phyloP scores from a whole-genome alignment of 1,139 yeast species.

The Debaryomyces udenii region DNA sequence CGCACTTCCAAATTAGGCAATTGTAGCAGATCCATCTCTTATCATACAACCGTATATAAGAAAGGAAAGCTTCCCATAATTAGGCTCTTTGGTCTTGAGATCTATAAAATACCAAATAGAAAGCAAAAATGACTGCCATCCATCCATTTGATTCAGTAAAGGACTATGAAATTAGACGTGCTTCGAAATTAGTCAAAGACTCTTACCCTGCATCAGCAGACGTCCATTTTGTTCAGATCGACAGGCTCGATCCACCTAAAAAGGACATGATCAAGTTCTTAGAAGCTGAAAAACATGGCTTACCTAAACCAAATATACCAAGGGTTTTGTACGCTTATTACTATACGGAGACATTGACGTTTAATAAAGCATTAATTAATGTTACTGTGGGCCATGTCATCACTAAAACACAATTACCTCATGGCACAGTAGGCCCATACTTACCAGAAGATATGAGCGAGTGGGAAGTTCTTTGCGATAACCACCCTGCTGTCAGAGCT shows the following conservation, averaged over 20 bases:
- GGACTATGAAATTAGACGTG: slow-evolving; percentile 64
- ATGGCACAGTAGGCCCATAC: slow-evolving; percentile 73
- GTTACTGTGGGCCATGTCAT: slow-evolving; percentile 65
- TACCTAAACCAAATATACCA: slow-evolving; percentile 56
- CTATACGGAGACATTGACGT: slow-evolving; percentile 57
- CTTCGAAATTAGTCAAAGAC: slow-evolving; percentile 66
- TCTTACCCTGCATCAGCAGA: slow-evolving; percentile 48
- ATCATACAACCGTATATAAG: slow-evolving; percentile 1
- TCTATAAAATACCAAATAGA: not conserved
- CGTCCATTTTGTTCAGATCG: slow-evolving; percentile 74
- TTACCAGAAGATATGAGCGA: slow-evolving; percentile 68
- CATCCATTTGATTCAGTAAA: slow-evolving; percentile 73
- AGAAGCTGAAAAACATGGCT: slow-evolving; percentile 68
- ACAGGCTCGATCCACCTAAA: slow-evolving; percentile 82
- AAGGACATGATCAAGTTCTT: slow-evolving; percentile 67
- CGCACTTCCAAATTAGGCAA: slow-evolving; percentile 10
- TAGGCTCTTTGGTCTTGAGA: not conserved
- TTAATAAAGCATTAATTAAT: slow-evolving; percentile 76
- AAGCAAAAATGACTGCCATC: slow-evolving; percentile 13
- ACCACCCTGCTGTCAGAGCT: slow-evolving; percentile 62
- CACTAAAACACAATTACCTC: slow-evolving; percentile 57
- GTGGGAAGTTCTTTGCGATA: slow-evolving; percentile 53
- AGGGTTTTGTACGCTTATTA: slow-evolving; percentile 72
- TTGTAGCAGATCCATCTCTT: slow-evolving; percentile 8
- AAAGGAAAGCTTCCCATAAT: not conserved